These are phyloP conservation scores for Cryptosporidium andersoni DNA, from an alignment of 169 alveolate genomes.

Conservation along the genomic window DNA sequence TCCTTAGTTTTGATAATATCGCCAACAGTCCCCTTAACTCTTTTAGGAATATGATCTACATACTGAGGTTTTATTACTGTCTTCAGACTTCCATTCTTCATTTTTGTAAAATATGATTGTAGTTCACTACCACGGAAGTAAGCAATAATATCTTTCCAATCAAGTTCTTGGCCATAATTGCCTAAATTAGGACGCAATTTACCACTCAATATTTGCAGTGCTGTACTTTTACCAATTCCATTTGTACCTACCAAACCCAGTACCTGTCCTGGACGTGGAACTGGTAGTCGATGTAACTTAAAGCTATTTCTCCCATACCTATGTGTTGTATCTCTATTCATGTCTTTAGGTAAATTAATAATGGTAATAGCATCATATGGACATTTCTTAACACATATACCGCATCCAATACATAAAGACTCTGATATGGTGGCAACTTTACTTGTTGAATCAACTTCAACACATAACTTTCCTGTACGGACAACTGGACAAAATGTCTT, in stretches of 20 bases:
- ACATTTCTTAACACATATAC: conserved; percentile 98
- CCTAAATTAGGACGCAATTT: conserved; percentile 98
- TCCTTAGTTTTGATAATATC: conserved; percentile 90
- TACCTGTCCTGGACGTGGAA: conserved; percentile 98
- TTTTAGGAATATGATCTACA: conserved; percentile 96
- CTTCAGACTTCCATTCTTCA: conserved; percentile 93
- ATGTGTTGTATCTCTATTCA: conserved; percentile 91
- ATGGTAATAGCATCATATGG: conserved; percentile 98
- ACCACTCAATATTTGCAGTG: conserved; percentile 94
- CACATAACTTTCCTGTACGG: conserved; percentile 95
- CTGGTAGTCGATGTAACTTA: conserved; percentile 98
- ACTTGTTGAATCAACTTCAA: conserved; percentile 94
- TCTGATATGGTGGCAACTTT: conserved; percentile 95
- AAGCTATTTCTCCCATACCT: conserved; percentile 98
- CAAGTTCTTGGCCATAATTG: conserved; percentile 93
- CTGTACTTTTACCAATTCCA: conserved; percentile 98
- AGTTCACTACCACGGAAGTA: conserved; percentile 98
- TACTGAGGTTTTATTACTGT: conserved; percentile 98
- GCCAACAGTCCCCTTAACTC: conserved; percentile 87
- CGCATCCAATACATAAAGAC: conserved; percentile 99
- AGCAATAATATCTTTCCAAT: conserved; percentile 94
- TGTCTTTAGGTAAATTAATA: conserved; percentile 97
- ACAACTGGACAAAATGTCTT: conserved; percentile 91
- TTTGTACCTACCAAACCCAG: conserved; percentile 89
- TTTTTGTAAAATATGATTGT: conserved; percentile 93